Percentiles rank a stretch among this genome's conserved stretches.
Evolutionary conservation across 768 basidiomycete species (phyloP).

Genomic region (Suillus plorans): DNA sequence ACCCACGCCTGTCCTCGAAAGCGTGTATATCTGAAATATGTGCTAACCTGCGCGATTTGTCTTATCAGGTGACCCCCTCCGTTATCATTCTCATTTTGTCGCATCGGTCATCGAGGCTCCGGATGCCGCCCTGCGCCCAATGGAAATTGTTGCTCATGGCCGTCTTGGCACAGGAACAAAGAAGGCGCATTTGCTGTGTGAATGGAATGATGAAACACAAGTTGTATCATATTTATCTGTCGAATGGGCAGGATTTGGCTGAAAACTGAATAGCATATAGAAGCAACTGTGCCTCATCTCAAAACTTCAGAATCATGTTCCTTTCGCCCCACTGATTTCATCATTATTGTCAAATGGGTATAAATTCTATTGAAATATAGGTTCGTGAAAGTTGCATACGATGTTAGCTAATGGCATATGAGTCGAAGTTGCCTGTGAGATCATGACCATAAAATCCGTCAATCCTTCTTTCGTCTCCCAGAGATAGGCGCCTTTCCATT

Average conservation of each 20-base stretch:
- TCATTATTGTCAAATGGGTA: neutral
- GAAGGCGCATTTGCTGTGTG: constrained; percentile 90
- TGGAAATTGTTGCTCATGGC: constrained; percentile 96
- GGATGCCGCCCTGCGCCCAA: constrained; percentile 62
- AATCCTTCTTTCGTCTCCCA: constrained; percentile 48
- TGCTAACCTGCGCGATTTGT: constrained; percentile 8
- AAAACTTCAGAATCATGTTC: neutral
- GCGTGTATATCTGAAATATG: constrained; percentile 4
- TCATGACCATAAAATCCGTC: constrained; percentile 12
- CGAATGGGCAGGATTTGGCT: constrained; percentile 90
- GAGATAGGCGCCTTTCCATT: constrained; percentile 30
- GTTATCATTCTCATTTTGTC: constrained; percentile 97
- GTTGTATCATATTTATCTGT: constrained; percentile 75
- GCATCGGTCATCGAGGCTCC: constrained; percentile 77
- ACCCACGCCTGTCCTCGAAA: constrained; percentile 1
- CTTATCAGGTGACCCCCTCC: constrained; percentile 78
- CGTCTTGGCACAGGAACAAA: constrained; percentile 96
- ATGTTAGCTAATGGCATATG: neutral
- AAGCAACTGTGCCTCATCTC: neutral
- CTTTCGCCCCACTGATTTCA: neutral
- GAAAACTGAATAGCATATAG: constrained; percentile 7
- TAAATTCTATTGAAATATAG: neutral
- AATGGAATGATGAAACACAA: constrained; percentile 74
- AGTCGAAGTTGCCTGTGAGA: too few species aligned
- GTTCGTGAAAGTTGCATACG: neutral